Evolutionary conservation across 2,329 filamentous ascomycete species (phyloP).

Genomic region (Zasmidium cellare): DNA sequence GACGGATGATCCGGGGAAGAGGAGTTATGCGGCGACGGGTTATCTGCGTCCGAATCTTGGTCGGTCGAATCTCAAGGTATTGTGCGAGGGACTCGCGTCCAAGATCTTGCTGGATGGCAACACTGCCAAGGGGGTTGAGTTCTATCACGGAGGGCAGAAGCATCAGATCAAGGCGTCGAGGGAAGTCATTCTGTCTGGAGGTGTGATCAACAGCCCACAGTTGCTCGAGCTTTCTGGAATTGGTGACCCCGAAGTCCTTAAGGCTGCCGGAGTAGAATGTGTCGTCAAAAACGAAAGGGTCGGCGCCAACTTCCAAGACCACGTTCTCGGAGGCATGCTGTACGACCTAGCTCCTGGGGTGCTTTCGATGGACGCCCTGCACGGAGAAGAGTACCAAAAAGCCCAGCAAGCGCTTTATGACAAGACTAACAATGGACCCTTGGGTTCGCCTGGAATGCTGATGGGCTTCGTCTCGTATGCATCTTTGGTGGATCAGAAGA

Average conservation of each 20-base stretch:
- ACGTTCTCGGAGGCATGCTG: constrained; percentile 36
- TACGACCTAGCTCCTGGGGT: constrained; percentile 33
- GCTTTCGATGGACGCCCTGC: constrained; percentile 35
- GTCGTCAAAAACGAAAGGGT: constrained; percentile 54
- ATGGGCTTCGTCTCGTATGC: constrained; percentile 38
- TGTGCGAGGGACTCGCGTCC: constrained; percentile 32
- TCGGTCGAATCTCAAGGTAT: constrained; percentile 32
- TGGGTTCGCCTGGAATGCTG: constrained; percentile 38
- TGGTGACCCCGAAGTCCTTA: constrained; percentile 51
- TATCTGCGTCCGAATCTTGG: constrained; percentile 34
- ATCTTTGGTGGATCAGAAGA: constrained; percentile 31
- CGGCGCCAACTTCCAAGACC: constrained; percentile 53
- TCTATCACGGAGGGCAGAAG: constrained; percentile 40
- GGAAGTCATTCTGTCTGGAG: constrained; percentile 41
- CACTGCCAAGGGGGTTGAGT: constrained; percentile 40
- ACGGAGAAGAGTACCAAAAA: constrained; percentile 37
- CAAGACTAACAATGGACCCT: constrained; percentile 35
- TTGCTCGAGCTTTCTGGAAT: constrained; percentile 57
- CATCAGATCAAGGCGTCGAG: constrained; percentile 43
- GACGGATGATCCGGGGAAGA: constrained; percentile 29
- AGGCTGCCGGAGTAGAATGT: constrained; percentile 48
- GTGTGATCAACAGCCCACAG: constrained; percentile 53
- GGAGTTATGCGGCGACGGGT: constrained; percentile 35
- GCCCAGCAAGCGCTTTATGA: constrained; percentile 35
- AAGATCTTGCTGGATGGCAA: constrained; percentile 31